A percentile compares a stretch with the other conserved stretches of the same genome.
Conservation (phyloP, 1,139 yeast species). For the Lodderomyces theae region DNA sequence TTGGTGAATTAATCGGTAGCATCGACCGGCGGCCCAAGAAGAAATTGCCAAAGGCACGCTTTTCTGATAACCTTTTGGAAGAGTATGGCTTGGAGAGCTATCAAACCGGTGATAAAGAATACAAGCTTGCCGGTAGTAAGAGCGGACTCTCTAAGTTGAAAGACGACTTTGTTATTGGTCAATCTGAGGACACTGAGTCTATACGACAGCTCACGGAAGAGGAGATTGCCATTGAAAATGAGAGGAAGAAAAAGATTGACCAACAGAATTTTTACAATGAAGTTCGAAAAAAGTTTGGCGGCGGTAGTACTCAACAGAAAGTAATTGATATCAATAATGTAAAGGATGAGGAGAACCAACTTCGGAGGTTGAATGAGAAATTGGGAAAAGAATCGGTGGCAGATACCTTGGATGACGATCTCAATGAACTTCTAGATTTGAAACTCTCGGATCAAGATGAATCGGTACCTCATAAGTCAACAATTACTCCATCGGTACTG, state of each 20-base stretch:
- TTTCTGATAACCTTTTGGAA: slow-evolving; percentile 34
- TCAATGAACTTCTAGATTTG: slow-evolving; percentile 1
- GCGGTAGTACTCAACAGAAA: slow-evolving; percentile 16
- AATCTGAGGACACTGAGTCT: slow-evolving; percentile 12
- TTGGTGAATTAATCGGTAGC: slow-evolving; percentile 28
- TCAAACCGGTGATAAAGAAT: slow-evolving; percentile 5
- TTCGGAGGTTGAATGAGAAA: slow-evolving; percentile 27
- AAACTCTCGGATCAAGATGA: neutral
- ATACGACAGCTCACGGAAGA: slow-evolving; percentile 23
- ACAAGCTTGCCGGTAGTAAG: neutral
- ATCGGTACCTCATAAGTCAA: neutral
- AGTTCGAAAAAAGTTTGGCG: slow-evolving; percentile 29
- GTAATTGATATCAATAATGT: slow-evolving; percentile 41
- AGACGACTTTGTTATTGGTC: slow-evolving; percentile 39
- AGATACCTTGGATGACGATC: slow-evolving; percentile 8
- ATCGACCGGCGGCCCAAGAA: slow-evolving; percentile 22
- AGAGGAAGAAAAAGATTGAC: slow-evolving; percentile 24
- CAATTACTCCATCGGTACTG: neutral
- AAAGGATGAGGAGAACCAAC: slow-evolving; percentile 25
- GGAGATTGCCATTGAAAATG: slow-evolving; percentile 27
- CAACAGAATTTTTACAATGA: slow-evolving; percentile 29
- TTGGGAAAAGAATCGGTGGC: slow-evolving; percentile 15
- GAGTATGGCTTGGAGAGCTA: slow-evolving; percentile 42
- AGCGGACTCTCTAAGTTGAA: slow-evolving; percentile 19
- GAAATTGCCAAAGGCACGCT: slow-evolving; percentile 29